A percentile compares a stretch with the other conserved stretches of the same genome.
phyloP scores from a whole-genome alignment of 1,284 basidiomycete species.

The Melampsora larici-populina region DNA sequence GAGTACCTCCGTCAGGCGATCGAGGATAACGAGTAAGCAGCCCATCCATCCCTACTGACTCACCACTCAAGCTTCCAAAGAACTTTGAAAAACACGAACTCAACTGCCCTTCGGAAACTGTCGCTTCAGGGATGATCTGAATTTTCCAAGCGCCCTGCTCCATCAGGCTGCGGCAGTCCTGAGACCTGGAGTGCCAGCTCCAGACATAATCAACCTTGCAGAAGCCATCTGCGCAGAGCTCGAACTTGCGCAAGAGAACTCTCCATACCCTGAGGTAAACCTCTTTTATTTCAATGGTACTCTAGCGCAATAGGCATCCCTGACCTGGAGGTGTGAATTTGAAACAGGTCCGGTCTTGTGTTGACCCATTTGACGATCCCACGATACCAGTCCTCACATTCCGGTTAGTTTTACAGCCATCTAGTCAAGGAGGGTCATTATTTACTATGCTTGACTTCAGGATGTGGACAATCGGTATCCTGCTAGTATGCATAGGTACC shows the following conservation, averaged over 20 bases:
- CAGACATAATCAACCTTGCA: background rate
- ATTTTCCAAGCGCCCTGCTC: background rate
- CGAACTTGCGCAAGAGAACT: background rate
- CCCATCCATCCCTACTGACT: background rate
- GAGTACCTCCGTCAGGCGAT: conserved; percentile 17
- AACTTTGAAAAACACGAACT: background rate
- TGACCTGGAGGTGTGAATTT: no score
- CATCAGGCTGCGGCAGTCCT: background rate
- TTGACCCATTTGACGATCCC: background rate
- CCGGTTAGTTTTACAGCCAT: background rate
- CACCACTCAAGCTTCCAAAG: background rate
- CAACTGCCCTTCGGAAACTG: no score
- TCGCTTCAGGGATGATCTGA: background rate
- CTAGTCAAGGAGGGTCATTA: no score
- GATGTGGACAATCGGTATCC: background rate
- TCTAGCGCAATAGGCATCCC: background rate
- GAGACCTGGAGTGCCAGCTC: background rate
- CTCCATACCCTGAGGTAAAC: conserved; percentile 5
- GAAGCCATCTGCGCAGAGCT: background rate
- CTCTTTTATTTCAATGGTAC: no score
- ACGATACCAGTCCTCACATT: background rate
- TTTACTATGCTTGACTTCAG: background rate
- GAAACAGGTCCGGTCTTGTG: background rate
- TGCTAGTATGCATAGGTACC: background rate
- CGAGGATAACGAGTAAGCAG: conserved; percentile 27